Evolutionary conservation across 2,329 filamentous ascomycete species (phyloP), one percentile per base, ranked within the genome.

Genomic region (Fusarium graminum): DNA sequence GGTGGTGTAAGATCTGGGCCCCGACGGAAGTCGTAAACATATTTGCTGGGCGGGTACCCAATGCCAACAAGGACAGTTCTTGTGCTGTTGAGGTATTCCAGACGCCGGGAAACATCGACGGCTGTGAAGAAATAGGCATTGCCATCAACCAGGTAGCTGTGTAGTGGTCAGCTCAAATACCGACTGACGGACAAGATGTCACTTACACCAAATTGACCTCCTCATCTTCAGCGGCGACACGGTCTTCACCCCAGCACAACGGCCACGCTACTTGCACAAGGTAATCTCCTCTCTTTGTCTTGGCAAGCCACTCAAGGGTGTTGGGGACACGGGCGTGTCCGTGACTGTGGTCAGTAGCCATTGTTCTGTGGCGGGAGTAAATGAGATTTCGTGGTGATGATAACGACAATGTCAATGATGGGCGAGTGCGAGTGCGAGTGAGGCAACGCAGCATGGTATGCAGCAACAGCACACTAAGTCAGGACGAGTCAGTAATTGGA

Each of bases 121-220:
- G 75, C 75, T 19, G 75, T 74, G 50, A 74, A 71, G 64, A 78
- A 77, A 42, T 76, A 76, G 6, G 74, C 75, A 26, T 78, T 78
- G 2, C 77, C 76, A 25, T 78, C 76, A 1, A 75, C 72, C 5
- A 77, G 52, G 36, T 78, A 78, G 9, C 76, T 78, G 17, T 6
- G 5, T n/a, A 0, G 16, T 10, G 17, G 42, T 69, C 14, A 62
- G 49, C 3, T 22, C 11, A 5, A 5, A 7, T 14, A 16, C 7
- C 7, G n/a, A 17, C 2, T 4, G 8, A 12, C 6, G 28, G 13
- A n/a, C 4, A 34, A 28, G 29, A 28, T 7, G 30, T 16, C 14
- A 66, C 74, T 60, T 52, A 77, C 75, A 76, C 44, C 19, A 69
- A 66, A 7, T 72, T 70, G 9, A 70, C 60, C 16, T 51, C 45